These are phyloP conservation scores for Glycyrrhiza uralensis DNA, from an alignment of 306 rosid species.

Conservation along the genomic window DNA sequence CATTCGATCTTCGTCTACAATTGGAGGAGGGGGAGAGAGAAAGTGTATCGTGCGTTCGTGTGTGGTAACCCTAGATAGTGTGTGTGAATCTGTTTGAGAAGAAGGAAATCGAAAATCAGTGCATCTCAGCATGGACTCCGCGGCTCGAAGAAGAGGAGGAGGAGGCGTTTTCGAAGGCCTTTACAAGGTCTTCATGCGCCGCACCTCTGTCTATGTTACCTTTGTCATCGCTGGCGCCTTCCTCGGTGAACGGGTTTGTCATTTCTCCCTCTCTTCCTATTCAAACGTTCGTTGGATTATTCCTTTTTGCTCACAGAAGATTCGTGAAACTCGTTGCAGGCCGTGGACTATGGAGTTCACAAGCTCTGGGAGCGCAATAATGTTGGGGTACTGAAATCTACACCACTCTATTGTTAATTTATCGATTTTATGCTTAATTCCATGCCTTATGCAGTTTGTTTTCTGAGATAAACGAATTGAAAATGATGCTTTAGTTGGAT, in stretches of 20 bases:
- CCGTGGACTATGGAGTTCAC: constrained; percentile 94
- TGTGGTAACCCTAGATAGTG: constrained; percentile 28
- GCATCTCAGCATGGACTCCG: constrained; percentile 50
- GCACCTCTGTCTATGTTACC: constrained; percentile 78
- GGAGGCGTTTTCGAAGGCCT: constrained; percentile 80
- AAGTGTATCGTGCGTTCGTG: not conserved
- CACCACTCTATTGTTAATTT: constrained; percentile 10
- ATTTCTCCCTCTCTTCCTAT: not conserved
- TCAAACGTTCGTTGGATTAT: not conserved
- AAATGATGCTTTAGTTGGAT: not conserved
- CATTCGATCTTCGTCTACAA: not conserved
- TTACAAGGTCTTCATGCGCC: constrained; percentile 85
- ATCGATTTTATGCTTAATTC: not conserved
- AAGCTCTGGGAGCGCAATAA: constrained; percentile 89
- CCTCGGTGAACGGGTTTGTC: constrained; percentile 77
- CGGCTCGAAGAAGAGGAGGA: constrained; percentile 52
- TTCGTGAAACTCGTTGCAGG: constrained; percentile 49
- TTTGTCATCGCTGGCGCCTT: constrained; percentile 93
- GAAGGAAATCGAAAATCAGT: not conserved
- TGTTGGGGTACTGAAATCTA: constrained; percentile 65
- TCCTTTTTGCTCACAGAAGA: not conserved
- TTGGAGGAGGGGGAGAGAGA: not conserved
- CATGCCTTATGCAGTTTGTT: not conserved
- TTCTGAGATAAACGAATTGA: constrained; percentile 8
- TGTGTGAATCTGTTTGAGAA: not conserved